A percentile compares a stretch with the other conserved stretches of the same genome.
Evolutionary conservation across 2,329 filamentous ascomycete genomes (phyloP).

Genomic region (Volutella citrinella): DNA sequence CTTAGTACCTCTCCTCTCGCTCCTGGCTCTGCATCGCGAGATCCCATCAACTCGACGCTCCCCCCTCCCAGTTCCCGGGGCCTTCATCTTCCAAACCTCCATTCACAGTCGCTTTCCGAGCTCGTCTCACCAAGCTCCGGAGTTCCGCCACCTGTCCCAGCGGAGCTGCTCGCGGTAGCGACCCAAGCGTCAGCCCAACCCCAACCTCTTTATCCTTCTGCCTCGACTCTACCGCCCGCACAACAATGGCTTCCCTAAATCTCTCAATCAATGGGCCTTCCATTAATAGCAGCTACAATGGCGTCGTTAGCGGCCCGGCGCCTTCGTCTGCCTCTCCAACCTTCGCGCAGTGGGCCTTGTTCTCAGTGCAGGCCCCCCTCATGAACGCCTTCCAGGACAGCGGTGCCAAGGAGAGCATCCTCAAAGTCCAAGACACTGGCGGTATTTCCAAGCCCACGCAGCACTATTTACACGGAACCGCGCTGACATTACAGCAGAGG

Average conservation of each 20-base stretch:
- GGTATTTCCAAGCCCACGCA: conserved; percentile 46
- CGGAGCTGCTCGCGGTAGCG: conserved; percentile 28
- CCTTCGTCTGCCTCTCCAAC: conserved; percentile 67
- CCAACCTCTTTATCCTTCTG: conserved; percentile 19
- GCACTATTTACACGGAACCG: conserved; percentile 1
- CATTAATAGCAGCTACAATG: conserved; percentile 77
- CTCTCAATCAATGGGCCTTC: conserved; percentile 75
- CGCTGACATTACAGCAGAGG: conserved; percentile 56
- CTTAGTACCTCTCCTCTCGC: conserved; percentile 13
- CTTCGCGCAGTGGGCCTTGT: conserved; percentile 89
- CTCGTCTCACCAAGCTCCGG: background rate
- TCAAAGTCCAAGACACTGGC: conserved; percentile 92
- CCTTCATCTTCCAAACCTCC: too few relatives aligned
- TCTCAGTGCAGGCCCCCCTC: conserved; percentile 87
- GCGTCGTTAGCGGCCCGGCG: conserved; percentile 52
- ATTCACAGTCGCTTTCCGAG: too few relatives aligned
- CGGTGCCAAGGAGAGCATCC: conserved; percentile 83
- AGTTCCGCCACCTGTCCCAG: conserved; percentile 11
- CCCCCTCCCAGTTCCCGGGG: too few relatives aligned
- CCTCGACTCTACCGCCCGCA: conserved; percentile 14
- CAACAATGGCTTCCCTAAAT: conserved; percentile 74
- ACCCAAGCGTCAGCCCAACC: conserved; percentile 24
- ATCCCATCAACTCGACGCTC: too few relatives aligned
- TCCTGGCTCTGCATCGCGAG: too few relatives aligned
- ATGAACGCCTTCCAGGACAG: conserved; percentile 89